These are phyloP conservation scores for Lentinula raphanica DNA, from an alignment of 768 basidiomycete species.

Conservation along the genomic window DNA sequence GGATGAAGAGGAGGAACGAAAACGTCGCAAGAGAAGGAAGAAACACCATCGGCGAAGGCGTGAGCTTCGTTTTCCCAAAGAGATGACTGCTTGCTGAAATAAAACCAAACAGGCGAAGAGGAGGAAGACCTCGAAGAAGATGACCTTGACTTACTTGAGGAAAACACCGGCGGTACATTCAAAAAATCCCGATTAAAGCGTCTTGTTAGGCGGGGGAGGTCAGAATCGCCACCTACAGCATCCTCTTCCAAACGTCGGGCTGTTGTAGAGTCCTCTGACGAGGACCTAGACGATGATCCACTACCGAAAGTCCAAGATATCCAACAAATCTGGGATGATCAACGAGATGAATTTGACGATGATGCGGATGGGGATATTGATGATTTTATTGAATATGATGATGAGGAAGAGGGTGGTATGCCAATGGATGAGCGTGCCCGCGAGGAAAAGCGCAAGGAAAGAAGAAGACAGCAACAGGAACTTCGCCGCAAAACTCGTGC, in stretches of 20 bases:
- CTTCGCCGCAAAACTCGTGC: conserved; percentile 59
- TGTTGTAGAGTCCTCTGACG: conserved; percentile 70
- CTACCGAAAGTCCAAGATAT: conserved; percentile 59
- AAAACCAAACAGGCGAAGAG: conserved; percentile 27
- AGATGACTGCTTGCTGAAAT: conserved; percentile 3
- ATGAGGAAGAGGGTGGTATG: conserved; percentile 68
- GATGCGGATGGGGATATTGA: conserved; percentile 71
- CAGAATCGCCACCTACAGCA: conserved; percentile 60
- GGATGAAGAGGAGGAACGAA: conserved; percentile 51
- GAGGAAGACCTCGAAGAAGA: conserved; percentile 86
- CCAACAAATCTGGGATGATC: conserved; percentile 80
- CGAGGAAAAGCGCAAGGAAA: conserved; percentile 67
- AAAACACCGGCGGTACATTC: conserved; percentile 83
- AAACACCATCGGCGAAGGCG: conserved; percentile 54
- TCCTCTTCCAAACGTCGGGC: conserved; percentile 56
- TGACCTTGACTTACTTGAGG: conserved; percentile 82
- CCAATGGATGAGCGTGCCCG: conserved; percentile 72
- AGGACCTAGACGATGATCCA: conserved; percentile 61
- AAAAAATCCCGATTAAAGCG: conserved; percentile 66
- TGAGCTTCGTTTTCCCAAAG: conserved; percentile 21
- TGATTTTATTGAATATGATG: conserved; percentile 78
- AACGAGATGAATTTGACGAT: conserved; percentile 58
- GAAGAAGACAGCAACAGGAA: conserved; percentile 59
- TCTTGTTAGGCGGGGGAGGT: conserved; percentile 61
- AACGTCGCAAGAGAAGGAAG: conserved; percentile 63